Conservation (phyloP, 2,329 filamentous ascomycete species). For the Cryphonectria japonica region DNA sequence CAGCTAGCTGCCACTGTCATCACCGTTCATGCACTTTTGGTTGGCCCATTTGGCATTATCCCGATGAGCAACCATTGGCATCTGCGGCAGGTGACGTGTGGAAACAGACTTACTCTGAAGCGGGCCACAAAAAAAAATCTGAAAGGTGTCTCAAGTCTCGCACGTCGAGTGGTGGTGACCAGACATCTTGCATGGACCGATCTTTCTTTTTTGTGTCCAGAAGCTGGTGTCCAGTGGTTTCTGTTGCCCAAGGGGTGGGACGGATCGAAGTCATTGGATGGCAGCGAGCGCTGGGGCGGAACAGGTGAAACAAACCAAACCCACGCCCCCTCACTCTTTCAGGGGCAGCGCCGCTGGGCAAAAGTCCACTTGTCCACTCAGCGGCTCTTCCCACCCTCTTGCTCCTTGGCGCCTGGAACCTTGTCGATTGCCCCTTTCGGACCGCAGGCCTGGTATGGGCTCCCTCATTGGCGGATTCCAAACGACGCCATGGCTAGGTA, state of each 20-base stretch:
- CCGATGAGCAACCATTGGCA: background rate
- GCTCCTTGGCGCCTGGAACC: background rate
- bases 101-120: background rate
- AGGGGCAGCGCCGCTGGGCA: constrained; percentile 9
- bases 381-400: constrained; percentile 10
- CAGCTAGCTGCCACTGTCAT: constrained; percentile 5
- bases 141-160: background rate
- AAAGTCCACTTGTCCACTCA: background rate
- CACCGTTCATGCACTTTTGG: background rate
- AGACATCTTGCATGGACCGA: background rate
- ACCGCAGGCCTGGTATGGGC: background rate
- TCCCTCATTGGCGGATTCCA: constrained; percentile 10
- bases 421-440: constrained; percentile 16
- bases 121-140: background rate
- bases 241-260: background rate
- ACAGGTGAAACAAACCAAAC: constrained; percentile 14
- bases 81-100: background rate
- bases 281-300: constrained; percentile 1
- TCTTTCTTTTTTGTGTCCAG: background rate
- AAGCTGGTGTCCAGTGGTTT: constrained; percentile 12
- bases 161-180: background rate
- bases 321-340: constrained; percentile 1
- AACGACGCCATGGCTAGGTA: background rate
- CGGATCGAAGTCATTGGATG: constrained; percentile 8
- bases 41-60: background rate